Percentiles rank a stretch among this genome's conserved stretches.
These are phyloP conservation scores for Trypanosoma cruzi DNA, from an alignment of 208 protist species.

Conservation along the genomic window DNA sequence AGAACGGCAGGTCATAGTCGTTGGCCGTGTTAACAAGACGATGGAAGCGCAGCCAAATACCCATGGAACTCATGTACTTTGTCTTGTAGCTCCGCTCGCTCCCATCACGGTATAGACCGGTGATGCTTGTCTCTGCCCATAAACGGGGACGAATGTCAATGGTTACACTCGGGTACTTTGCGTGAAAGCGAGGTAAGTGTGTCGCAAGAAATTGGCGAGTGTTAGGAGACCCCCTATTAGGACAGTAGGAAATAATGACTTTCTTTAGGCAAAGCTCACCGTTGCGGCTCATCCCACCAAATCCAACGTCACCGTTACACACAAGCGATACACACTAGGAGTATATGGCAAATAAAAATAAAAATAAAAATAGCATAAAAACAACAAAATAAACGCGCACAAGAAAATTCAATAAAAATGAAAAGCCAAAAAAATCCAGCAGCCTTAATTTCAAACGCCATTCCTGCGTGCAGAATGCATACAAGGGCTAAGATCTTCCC, in stretches of 20 bases:
- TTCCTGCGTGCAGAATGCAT: background rate
- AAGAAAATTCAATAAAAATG: background rate
- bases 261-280: conserved; percentile 80
- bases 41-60: conserved; percentile 70
- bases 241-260: conserved; percentile 83
- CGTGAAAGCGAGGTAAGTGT: conserved; percentile 70
- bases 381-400: conserved; percentile 4
- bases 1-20: conserved; percentile 68
- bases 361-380: background rate
- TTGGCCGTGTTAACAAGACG: conserved; percentile 81
- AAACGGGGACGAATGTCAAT: conserved; percentile 78
- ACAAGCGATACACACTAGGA: background rate
- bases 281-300: conserved; percentile 73
- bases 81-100: conserved; percentile 66
- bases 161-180: conserved; percentile 68
- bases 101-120: conserved; percentile 85
- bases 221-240: conserved; percentile 60
- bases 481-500: background rate
- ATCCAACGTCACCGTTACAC: background rate
- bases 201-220: conserved; percentile 79
- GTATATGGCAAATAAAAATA: background rate
- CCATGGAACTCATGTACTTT: conserved; percentile 67
- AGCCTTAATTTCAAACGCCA: background rate
- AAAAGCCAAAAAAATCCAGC: background rate
- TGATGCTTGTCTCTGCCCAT: conserved; percentile 78